Percentiles rank a stretch among this genome's conserved stretches.
These are phyloP conservation scores for Aegilops umbellulata DNA, from an alignment of 176 grass and related monocot genomes.

Conservation along the genomic window DNA sequence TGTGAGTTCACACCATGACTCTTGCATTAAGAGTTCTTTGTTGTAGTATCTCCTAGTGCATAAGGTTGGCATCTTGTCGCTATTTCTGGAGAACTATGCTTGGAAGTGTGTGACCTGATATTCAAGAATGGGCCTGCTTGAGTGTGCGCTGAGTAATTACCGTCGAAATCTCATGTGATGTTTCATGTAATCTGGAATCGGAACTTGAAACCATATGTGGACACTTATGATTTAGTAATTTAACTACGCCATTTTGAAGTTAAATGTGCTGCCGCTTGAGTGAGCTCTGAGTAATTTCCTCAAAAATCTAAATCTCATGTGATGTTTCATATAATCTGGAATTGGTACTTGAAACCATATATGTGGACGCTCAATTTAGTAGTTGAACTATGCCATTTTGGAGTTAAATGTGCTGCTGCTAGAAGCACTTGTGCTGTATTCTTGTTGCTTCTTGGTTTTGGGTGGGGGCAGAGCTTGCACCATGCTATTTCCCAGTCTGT, in stretches of 20 bases:
- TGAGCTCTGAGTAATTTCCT: not conserved
- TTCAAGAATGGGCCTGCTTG: constrained; percentile 16
- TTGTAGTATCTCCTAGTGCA: not conserved
- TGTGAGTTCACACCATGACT: constrained; percentile 38
- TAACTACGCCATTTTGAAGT: not conserved
- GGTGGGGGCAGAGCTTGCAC: no score
- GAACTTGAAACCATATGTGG: constrained; percentile 9
- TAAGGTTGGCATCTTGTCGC: not conserved
- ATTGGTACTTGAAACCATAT: not conserved
- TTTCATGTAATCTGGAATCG: constrained; percentile 27
- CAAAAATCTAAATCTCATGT: no score
- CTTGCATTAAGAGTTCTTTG: not conserved
- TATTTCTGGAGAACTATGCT: constrained; percentile 26
- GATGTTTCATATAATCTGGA: not conserved
- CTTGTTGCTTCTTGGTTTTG: no score
- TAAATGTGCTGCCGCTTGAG: not conserved
- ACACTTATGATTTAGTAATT: not conserved
- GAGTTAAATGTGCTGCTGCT: not conserved
- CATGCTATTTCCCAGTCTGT: not conserved
- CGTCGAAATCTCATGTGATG: not conserved
- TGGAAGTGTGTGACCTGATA: constrained; percentile 11
- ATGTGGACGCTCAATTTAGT: no score
- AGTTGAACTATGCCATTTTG: no score
- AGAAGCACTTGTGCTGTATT: not conserved
- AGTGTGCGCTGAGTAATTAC: not conserved